Evolutionary conservation across 2,329 filamentous ascomycete genomes (phyloP).

Genomic region (Colletotrichum sublineola): DNA sequence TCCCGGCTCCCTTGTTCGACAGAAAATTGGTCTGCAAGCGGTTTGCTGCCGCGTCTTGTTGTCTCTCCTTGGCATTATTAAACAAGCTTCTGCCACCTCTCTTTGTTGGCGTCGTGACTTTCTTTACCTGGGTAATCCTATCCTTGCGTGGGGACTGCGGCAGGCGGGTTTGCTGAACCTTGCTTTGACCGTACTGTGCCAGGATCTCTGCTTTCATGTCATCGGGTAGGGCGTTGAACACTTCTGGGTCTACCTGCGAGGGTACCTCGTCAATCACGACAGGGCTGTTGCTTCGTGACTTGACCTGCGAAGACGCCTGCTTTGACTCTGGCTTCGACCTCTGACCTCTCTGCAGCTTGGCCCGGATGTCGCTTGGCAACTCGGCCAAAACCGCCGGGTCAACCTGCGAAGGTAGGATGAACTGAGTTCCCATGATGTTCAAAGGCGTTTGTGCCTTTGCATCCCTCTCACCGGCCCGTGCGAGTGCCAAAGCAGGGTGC

Average conservation of each 20-base stretch:
- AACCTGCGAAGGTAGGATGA: constrained; percentile 86
- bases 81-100: constrained; percentile 64
- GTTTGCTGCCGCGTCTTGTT: constrained; percentile 67
- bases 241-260: constrained; percentile 87
- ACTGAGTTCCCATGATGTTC: constrained; percentile 89
- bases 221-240: constrained; percentile 84
- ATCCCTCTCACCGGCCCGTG: constrained; percentile 64
- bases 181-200: constrained; percentile 71
- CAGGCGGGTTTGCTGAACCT: constrained; percentile 51
- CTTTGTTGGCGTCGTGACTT: constrained; percentile 75
- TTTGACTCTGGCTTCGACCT: constrained; percentile 44
- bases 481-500: constrained; percentile 67
- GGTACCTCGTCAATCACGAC: constrained; percentile 63
- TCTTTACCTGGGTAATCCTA: constrained; percentile 64
- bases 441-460: constrained; percentile 74
- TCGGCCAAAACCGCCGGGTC: constrained; percentile 87
- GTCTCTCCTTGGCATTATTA: constrained; percentile 62
- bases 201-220: constrained; percentile 89
- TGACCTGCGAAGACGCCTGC: constrained; percentile 49
- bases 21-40: constrained; percentile 83
- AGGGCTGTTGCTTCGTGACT: constrained; percentile 57
- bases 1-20: constrained; percentile 52
- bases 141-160: constrained; percentile 69
- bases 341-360: constrained; percentile 65
- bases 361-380: constrained; percentile 85